phyloP scores from a whole-genome alignment of 371 early-diverging fungal species.

The Rhizomucor pusillus region DNA sequence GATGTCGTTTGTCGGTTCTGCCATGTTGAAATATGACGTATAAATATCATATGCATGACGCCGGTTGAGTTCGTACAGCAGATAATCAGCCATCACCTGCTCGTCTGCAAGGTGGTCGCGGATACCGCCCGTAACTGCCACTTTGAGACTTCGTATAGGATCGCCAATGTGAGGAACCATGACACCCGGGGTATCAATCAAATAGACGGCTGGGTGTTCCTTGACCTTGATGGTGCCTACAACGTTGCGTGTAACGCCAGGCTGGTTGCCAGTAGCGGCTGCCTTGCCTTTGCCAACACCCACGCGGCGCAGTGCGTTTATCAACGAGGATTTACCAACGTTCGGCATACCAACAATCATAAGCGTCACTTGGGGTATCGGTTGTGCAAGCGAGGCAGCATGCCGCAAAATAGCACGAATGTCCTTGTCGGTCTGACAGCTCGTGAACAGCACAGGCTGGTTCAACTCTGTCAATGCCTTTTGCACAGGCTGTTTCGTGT shows the following conservation, averaged over 20 bases:
- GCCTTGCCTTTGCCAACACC: conserved; percentile 79
- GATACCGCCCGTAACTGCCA: conserved; percentile 87
- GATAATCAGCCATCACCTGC: conserved; percentile 82
- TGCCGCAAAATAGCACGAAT: conserved; percentile 63
- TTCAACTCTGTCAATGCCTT: conserved; percentile 49
- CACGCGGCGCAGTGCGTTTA: conserved; percentile 79
- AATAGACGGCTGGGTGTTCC: conserved; percentile 83
- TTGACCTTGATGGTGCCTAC: conserved; percentile 82
- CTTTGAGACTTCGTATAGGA: conserved; percentile 72
- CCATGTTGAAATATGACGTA: conserved; percentile 27
- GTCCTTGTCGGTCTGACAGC: conserved; percentile 59
- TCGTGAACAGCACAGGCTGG: conserved; percentile 71
- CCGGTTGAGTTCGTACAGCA: conserved; percentile 80
- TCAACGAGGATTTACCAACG: conserved; percentile 92
- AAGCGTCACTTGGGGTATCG: conserved; percentile 52
- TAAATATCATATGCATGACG: conserved; percentile 32
- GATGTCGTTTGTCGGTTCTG: conserved; percentile 69
- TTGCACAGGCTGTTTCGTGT: conserved; percentile 35
- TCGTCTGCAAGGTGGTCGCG: conserved; percentile 84
- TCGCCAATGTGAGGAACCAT: conserved; percentile 84
- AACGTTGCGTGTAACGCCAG: conserved; percentile 88
- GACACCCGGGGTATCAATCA: conserved; percentile 91
- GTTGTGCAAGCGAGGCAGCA: conserved; percentile 53
- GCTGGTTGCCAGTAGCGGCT: conserved; percentile 80
- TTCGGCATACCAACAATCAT: conserved; percentile 97